Base-by-base conservation (phyloP, 2,329 filamentous ascomycete species). In the Xylaria sp. region DNA sequence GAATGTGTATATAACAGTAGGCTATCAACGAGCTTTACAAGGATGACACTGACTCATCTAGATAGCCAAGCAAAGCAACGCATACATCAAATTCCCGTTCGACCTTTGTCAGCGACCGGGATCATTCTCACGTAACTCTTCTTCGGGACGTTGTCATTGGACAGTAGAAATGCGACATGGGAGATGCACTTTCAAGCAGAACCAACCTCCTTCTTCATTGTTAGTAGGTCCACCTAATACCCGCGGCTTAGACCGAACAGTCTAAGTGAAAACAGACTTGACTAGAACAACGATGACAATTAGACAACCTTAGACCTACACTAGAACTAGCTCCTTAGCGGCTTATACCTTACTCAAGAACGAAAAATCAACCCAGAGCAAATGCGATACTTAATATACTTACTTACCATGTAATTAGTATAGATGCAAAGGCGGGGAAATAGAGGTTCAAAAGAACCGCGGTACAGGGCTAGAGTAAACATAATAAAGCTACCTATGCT, bases 91-190 rank as follows among this genome's bases (percentile, higher is more conserved):
- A 13, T 25, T 32, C 25, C 29, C 48, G 9, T 27, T 13, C 16
- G 29, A 29, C 48, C 16, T 10, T 54, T 12, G 51, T 54, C 51
- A 60, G 29, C 51, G 18, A 55, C 53, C 9, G 9, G 61, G 61
- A 9, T 62, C 5, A 54, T 44, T 27, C 60, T 62, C 48, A 62
- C 60, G 51, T 63, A 48, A 40, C 42, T 16, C 4, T 9, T n/a
- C 23, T 21, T 44, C 18, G 16, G 6, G 37, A 21, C 35, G 5
- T n/a, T 23, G 37, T 29, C 21, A 63, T 58, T 64, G 61, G 61
- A 50, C 29, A 3, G 29, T n/a, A 21, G 21, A 12, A 35, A 40
- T 3, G 40, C 29, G 16, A 12, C 25, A 40, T 3, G 40, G 21
- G 16, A 23, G 27, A 5, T 12, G 44, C 3, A 37, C 27, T 37